Evolutionary conservation across 1,284 basidiomycete genomes (phyloP).

Genomic region (Abortiporus biennis): DNA sequence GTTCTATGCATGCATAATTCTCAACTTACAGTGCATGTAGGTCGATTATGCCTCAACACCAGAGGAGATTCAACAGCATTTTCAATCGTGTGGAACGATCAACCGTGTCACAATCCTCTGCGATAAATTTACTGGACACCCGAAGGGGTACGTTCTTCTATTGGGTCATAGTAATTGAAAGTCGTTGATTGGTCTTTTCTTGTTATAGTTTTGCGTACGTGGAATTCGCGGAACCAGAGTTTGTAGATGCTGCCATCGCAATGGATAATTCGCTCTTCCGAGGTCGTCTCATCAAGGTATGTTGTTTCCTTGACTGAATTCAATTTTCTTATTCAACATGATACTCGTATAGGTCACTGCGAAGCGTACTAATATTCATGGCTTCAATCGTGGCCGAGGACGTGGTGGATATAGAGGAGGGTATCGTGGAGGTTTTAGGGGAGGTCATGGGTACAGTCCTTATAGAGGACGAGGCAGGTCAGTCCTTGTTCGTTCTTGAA

Average conservation of each 20-base stretch:
- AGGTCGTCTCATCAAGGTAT: constrained; percentile 87
- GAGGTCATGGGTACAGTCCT: constrained; percentile 62
- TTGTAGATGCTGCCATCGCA: constrained; percentile 90
- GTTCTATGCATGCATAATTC: background rate
- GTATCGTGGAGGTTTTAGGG: constrained; percentile 61
- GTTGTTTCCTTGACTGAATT: constrained; percentile 2
- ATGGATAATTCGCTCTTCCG: constrained; percentile 95
- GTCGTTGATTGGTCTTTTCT: background rate
- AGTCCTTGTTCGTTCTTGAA: constrained; percentile 20
- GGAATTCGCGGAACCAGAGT: constrained; percentile 94
- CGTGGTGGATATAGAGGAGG: constrained; percentile 61
- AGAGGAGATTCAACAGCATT: constrained; percentile 97
- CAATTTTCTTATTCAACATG: constrained; percentile 14
- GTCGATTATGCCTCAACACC: constrained; percentile 98
- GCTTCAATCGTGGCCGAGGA: constrained; percentile 80
- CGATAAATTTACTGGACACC: constrained; percentile 99
- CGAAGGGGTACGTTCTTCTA: constrained; percentile 92
- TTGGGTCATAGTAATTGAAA: too few species aligned
- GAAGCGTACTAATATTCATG: constrained; percentile 91
- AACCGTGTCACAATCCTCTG: constrained; percentile 99
- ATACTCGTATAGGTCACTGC: constrained; percentile 64
- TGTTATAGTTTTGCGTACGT: constrained; percentile 88
- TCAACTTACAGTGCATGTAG: constrained; percentile 34
- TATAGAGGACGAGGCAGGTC: constrained; percentile 81
- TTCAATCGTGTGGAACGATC: constrained; percentile 96